Base-by-base conservation (phyloP, 2,329 filamentous ascomycete genomes). In the Ambrosiella cleistominuta region DNA sequence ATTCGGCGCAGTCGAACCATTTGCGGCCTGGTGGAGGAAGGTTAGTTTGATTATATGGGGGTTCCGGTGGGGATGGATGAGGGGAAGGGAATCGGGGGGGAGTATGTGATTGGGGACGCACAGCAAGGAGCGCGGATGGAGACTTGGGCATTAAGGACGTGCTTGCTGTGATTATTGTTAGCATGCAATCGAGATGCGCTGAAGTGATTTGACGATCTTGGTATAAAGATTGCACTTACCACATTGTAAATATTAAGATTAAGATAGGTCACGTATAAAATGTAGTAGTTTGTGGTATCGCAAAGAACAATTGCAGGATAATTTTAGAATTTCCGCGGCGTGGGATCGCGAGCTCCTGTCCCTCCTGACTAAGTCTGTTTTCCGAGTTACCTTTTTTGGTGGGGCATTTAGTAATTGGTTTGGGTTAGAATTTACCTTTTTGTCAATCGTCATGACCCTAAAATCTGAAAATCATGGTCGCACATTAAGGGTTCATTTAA, bases 1-100 rank as follows among this genome's bases (percentile, higher is more conserved):
- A 98, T 69, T 96, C 86, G 63, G 88, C 86, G 72, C 93, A 98
- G 75, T 98, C 93, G 74, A 96, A 98, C 94, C 94, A 98, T 76
- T 95, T 96, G 61, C 82, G 80, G 75, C 88, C 88, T 91, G 65
- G 40, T 7, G 35, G 13, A 4, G 15, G 8, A 11, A 47, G 44
- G 44, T 47, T 47, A 11, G 1, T 42, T 35, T 38, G 1, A 35
- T 40, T 50, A 45, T 38, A 54, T n/a, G 57, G 42, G 15, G 38
- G 6, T n/a, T 17, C n/a, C 15, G 27, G 27, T 27, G 27, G 27
- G 27, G 27, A 27, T 40, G 8, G 47, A 49, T 17, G n/a, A 17
- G n/a, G 1, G 39, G 42, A 39, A 17, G 42, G 36, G 12, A 9
- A 36, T 7, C 11, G 2, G 47, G 47, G 47, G 47, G 19, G 2